Percentiles rank a stretch among this genome's conserved stretches.
These are phyloP conservation scores for Nematodospora valgi DNA, from an alignment of 805 yeast genomes.

Conservation along the genomic window DNA sequence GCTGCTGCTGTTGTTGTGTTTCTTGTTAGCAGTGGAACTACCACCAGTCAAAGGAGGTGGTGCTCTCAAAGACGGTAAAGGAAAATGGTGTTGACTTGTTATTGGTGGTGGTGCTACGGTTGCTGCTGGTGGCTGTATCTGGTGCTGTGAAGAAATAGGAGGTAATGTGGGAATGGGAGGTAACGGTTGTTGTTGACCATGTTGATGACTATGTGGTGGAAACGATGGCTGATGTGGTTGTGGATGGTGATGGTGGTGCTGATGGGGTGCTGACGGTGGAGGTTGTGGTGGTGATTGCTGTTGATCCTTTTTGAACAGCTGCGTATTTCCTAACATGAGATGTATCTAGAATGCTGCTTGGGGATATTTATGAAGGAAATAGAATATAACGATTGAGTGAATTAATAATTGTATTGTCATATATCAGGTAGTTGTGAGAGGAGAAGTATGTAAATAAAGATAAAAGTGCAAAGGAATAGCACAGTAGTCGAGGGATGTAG, in stretches of 20 bases:
- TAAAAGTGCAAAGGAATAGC: no score
- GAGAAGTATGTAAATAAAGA: no score
- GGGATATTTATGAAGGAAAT: no score
- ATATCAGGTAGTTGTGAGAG: no score
- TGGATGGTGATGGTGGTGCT: neutral
- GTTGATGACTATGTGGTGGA: neutral
- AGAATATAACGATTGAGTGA: no score
- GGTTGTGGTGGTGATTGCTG: neutral
- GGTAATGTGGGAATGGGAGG: constrained; percentile 6
- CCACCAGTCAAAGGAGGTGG: constrained; percentile 2
- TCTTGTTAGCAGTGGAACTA: no score
- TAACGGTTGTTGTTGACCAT: constrained; percentile 1
- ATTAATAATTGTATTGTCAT: no score
- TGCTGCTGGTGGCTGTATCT: neutral
- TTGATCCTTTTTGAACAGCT: constrained; percentile 1
- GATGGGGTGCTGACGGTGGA: neutral
- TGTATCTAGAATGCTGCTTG: no score
- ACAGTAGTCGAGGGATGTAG: no score
- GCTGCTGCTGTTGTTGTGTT: neutral
- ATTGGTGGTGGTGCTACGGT: constrained; percentile 4
- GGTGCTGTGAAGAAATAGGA: neutral
- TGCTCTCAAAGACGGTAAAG: constrained; percentile 4
- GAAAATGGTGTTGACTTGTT: constrained; percentile 1
- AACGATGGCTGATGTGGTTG: constrained; percentile 2
- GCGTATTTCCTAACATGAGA: constrained; percentile 6